phyloP scores from a whole-genome alignment of 169 alveolate species.

The Plasmodium fragile region DNA sequence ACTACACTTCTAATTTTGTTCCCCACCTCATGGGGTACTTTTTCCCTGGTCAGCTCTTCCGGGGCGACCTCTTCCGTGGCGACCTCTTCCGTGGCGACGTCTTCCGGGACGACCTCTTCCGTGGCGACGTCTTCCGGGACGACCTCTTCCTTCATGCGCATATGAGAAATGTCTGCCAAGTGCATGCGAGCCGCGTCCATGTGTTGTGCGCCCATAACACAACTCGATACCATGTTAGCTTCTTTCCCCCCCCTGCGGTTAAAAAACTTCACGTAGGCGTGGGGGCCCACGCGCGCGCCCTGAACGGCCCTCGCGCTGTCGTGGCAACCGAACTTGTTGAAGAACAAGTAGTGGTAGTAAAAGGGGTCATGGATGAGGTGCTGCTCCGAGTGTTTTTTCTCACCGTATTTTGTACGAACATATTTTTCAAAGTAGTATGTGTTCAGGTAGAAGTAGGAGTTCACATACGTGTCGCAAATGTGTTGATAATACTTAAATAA shows the following conservation, averaged over 20 bases:
- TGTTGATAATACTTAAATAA: constrained; percentile 53
- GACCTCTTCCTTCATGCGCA: background rate
- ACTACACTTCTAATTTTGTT: background rate
- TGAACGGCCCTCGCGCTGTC: constrained; percentile 14
- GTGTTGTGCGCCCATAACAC: background rate
- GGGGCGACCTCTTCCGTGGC: background rate
- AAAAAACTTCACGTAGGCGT: constrained; percentile 34
- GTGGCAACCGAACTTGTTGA: constrained; percentile 17
- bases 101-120: background rate
- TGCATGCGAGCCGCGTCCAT: background rate
- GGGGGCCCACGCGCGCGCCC: background rate
- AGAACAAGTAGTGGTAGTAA: constrained; percentile 42
- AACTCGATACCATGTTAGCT: background rate
- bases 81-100: background rate
- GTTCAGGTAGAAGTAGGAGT: constrained; percentile 48
- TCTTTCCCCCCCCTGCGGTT: background rate
- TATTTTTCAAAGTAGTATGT: constrained; percentile 60
- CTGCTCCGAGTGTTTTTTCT: background rate
- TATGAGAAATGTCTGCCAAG: background rate
- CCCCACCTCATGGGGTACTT: background rate
- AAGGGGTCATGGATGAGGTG: constrained; percentile 29
- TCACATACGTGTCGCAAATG: constrained; percentile 56
- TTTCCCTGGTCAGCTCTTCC: background rate
- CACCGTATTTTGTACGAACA: constrained; percentile 12
- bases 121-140: background rate